Evolutionary conservation across 2,329 filamentous ascomycete species (phyloP), one percentile per base, ranked within the genome.

Genomic region (Colletotrichum sp.): DNA sequence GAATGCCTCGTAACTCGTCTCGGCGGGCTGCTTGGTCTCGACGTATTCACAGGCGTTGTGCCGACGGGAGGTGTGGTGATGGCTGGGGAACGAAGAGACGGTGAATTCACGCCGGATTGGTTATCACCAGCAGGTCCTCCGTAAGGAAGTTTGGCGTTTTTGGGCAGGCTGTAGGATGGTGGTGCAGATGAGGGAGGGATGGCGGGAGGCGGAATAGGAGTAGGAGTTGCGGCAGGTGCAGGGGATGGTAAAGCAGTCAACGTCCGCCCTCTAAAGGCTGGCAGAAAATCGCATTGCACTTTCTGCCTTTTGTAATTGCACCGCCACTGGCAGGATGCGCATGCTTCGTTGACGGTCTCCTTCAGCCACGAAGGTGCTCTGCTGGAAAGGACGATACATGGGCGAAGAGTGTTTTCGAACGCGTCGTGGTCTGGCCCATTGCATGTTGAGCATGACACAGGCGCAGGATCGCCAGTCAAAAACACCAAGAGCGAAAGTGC

Each of bases 261-360:
- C 4, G 44, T 52, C n/a, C 44, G 44, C 44, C 44, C 44, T 52
- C 44, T 52, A 7, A 52, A 52, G 34, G 24, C 30, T 44, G 52
- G 34, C 15, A 68, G 62, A 79, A 81, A 83, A 48, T 80, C 79
- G 69, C 83, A 85, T 15, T 67, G 52, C 48, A 81, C 84, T 3
- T 71, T 73, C 6, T 75, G 78, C 7, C 81, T 78, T 8, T 80
- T 79, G 3, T 80, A 66, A 34, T 80, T 74, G 8, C 77, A 75
- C 34, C 76, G 81, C 73, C 85, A 86, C 39, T 75, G 80, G 57
- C 83, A 84, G 4, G 82, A 80, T 0, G 83, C 82, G 72, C 84
- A 86, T 7, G 79, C 78, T 9, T 64, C 7, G 64, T 60, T 48
- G 76, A 79, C 82, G 2, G 78, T 64, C 9, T 67, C 36, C 24